Base-by-base conservation (phyloP, 768 basidiomycete species). In the Tylopilus balloui region DNA sequence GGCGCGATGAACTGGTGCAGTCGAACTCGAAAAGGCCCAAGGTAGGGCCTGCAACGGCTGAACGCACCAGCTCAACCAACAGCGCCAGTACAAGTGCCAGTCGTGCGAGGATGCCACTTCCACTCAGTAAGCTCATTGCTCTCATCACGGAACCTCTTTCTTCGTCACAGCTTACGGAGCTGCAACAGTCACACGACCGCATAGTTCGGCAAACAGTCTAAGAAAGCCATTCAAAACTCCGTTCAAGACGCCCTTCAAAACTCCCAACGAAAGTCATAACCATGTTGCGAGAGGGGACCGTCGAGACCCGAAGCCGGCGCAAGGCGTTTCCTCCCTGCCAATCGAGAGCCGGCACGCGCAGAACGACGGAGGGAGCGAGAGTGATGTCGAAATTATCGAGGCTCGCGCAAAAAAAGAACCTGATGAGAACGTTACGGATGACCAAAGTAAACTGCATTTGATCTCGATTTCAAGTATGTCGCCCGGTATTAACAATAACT, bases 151-250 rank as follows among this genome's bases (percentile, higher is more conserved):
- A n/a, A 13, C 7, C 4, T 19, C 6, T 5, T 49, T 14, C 3
- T 24, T 17, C 15, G 15, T 31, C 36, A 9, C 28, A 13, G 24
- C 24, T 61, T 3, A 50, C 34, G 15, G 17, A 35, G 11, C 13
- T 14, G 52, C 27, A 15, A 34, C 24, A 78, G 79, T 75, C 13
- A 80, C 79, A 8, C 78, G 71, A 53, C 73, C 76, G 4, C 69
- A 75, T 57, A 60, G 55, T 41, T 79, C 78, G 8, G 70, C 63
- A 0, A 58, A 54, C 21, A 57, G 55, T 45, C 55, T 81, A 43
- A 70, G 58, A 36, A 83, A 79, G 58, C 82, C 81, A 3, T 85
- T 81, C 65, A 80, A 73, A 56, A 67, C 69, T 1, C 75, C 74
- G 1, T 36, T 69, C 56, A 71, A 67, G 43, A 60, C 57, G 0